A percentile compares a stretch with the other conserved stretches of the same genome.
These are phyloP conservation scores for Aspergillus coremiiformis DNA, from an alignment of 495 filamentous ascomycete species.

Conservation along the genomic window DNA sequence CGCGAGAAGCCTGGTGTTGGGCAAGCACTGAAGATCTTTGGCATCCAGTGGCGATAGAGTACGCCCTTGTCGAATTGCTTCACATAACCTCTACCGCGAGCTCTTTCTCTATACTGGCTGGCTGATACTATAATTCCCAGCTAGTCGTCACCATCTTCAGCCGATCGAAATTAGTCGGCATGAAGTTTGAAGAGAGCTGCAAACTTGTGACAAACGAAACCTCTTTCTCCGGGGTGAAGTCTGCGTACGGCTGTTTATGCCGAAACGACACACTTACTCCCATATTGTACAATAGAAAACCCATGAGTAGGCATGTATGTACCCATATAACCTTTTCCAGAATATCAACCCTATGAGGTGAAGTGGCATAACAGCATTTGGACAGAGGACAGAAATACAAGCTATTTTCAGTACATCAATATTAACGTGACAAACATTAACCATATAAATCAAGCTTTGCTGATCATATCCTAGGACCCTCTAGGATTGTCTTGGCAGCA, in stretches of 20 bases:
- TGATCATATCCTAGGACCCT: slow-evolving; percentile 39
- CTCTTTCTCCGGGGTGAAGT: neutral
- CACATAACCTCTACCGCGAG: neutral
- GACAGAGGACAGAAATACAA: neutral
- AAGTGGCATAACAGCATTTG: neutral
- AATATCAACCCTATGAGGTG: neutral
- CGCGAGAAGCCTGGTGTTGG: slow-evolving; percentile 32
- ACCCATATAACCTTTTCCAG: neutral
- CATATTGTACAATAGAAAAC: neutral
- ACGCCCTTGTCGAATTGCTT: neutral
- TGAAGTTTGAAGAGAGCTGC: neutral
- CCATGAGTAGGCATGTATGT: neutral
- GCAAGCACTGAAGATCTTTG: slow-evolving; percentile 41
- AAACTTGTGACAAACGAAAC: neutral
- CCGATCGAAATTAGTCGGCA: neutral
- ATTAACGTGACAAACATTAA: slow-evolving; percentile 19
- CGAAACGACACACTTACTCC: neutral
- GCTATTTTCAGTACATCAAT: neutral
- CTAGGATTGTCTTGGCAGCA: slow-evolving; percentile 59
- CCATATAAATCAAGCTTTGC: slow-evolving; percentile 18
- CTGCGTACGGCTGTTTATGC: neutral
- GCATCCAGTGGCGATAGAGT: slow-evolving; percentile 46
- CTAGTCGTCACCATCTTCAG: neutral
- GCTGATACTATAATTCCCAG: neutral
- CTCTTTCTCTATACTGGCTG: neutral